Evolutionary conservation across 192 early-diverging fungal genomes (phyloP).

Genomic region (Phycomyces blakesleeanus): DNA sequence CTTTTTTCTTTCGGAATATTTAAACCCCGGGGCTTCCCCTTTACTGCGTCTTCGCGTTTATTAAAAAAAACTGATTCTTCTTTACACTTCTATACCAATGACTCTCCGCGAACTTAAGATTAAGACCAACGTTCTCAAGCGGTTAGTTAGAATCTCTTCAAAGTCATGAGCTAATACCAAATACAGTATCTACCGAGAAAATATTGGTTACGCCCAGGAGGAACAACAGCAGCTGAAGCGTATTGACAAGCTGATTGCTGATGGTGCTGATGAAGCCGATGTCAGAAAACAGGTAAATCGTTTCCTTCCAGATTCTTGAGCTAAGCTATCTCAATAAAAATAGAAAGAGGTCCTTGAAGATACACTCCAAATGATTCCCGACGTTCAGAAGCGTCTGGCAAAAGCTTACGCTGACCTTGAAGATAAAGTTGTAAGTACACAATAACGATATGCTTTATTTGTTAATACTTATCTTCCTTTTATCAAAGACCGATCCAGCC

Average conservation of each 20-base stretch:
- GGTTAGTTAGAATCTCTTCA: slow-evolving; percentile 42
- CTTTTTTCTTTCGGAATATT: slow-evolving; percentile 2
- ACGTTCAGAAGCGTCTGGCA: slow-evolving; percentile 49
- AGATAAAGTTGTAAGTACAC: slow-evolving; percentile 39
- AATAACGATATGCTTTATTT: background rate
- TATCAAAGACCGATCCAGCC: too few relatives aligned
- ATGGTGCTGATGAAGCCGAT: slow-evolving; percentile 51
- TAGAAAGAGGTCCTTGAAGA: slow-evolving; percentile 59
- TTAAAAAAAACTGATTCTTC: too few relatives aligned
- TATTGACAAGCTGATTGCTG: slow-evolving; percentile 48
- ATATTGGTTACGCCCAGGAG: slow-evolving; percentile 47
- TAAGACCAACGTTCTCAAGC: slow-evolving; percentile 57
- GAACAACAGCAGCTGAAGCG: slow-evolving; percentile 43
- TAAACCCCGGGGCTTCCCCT: too few relatives aligned
- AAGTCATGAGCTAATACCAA: too few relatives aligned
- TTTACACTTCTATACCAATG: slow-evolving; percentile 25
- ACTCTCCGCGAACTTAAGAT: slow-evolving; percentile 53
- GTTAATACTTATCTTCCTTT: too few relatives aligned
- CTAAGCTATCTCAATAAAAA: background rate
- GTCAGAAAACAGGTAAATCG: slow-evolving; percentile 57
- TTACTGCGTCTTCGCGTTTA: too few relatives aligned
- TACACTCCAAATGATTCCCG: slow-evolving; percentile 58
- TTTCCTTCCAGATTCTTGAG: too few relatives aligned
- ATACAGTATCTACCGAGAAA: slow-evolving; percentile 48
- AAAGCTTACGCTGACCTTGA: slow-evolving; percentile 45